These are phyloP conservation scores for Cercospora sp. DNA, from an alignment of 2,329 filamentous ascomycete species.

Conservation along the genomic window DNA sequence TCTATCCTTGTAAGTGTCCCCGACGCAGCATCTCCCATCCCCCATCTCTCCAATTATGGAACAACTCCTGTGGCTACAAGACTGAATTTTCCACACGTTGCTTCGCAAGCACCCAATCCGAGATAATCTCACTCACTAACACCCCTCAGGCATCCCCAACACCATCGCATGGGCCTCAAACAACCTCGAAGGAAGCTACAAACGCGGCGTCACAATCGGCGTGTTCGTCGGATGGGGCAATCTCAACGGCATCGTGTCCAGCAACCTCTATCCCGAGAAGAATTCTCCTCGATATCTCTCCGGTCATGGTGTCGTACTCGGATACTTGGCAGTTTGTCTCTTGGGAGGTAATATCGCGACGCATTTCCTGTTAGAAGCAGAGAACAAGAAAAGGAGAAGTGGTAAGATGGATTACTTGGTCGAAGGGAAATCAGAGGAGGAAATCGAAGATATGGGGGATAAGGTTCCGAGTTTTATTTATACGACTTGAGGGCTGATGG, in stretches of 20 bases:
- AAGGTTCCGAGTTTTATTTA: constrained; percentile 19
- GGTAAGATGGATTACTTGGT: constrained; percentile 61
- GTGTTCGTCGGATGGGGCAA: constrained; percentile 92
- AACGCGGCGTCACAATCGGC: constrained; percentile 82
- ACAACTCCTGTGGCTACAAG: neutral
- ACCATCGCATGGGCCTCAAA: constrained; percentile 87
- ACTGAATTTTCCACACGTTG: neutral
- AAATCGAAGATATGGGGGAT: constrained; percentile 20
- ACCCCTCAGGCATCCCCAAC: constrained; percentile 48
- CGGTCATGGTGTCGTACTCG: constrained; percentile 75
- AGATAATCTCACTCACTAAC: constrained; percentile 17
- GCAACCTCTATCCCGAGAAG: constrained; percentile 70
- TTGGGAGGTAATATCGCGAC: constrained; percentile 70
- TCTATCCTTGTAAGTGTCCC: constrained; percentile 57
- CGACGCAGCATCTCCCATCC: neutral
- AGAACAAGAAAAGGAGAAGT: constrained; percentile 67
- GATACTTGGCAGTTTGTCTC: constrained; percentile 69
- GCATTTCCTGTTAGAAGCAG: constrained; percentile 60
- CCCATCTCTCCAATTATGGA: neutral
- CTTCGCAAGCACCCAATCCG: neutral
- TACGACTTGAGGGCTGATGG: constrained; percentile 5
- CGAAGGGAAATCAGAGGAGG: constrained; percentile 22
- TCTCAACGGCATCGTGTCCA: constrained; percentile 76
- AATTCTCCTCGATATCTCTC: constrained; percentile 56
- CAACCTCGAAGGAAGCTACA: constrained; percentile 88